Percentiles rank a stretch among this genome's conserved stretches.
Conservation (phyloP, 495 filamentous ascomycete genomes). For the Cudoniella acicularis region DNA sequence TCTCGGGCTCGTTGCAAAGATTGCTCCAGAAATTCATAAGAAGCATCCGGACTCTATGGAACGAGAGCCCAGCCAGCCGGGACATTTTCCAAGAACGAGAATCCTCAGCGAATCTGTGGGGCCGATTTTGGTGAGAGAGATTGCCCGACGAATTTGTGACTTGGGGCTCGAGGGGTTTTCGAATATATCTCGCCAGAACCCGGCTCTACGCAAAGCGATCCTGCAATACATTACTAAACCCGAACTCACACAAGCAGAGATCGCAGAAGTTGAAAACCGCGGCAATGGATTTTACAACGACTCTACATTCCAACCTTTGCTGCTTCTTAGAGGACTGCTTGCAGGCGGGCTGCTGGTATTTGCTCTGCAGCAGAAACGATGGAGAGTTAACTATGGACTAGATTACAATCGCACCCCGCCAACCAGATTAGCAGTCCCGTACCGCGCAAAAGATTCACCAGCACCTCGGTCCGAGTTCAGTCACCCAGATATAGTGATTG, state of each 20-base stretch:
- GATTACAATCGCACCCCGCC: slow-evolving; percentile 31
- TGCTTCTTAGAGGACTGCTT: slow-evolving; percentile 60
- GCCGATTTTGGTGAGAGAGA: background rate
- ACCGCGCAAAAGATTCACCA: slow-evolving; percentile 64
- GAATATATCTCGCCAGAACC: slow-evolving; percentile 37
- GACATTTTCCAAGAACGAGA: slow-evolving; percentile 12
- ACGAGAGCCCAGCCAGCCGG: background rate
- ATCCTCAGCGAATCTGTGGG: slow-evolving; percentile 9
- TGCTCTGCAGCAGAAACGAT: slow-evolving; percentile 55
- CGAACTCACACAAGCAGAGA: slow-evolving; percentile 27
- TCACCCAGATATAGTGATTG: slow-evolving; percentile 66
- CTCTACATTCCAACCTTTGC: slow-evolving; percentile 34
- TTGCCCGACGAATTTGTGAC: slow-evolving; percentile 31
- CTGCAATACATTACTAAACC: slow-evolving; percentile 40
- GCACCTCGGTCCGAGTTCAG: slow-evolving; percentile 65
- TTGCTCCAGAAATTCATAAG: background rate
- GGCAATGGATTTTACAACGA: slow-evolving; percentile 12
- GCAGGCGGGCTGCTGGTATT: slow-evolving; percentile 54
- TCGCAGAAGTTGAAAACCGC: slow-evolving; percentile 35
- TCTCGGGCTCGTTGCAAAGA: slow-evolving; percentile 38
- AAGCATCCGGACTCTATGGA: slow-evolving; percentile 13
- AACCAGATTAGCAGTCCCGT: slow-evolving; percentile 67
- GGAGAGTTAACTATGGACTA: slow-evolving; percentile 65
- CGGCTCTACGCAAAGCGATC: slow-evolving; percentile 33
- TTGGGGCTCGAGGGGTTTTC: slow-evolving; percentile 38